Evolutionary conservation across 2,329 filamentous ascomycete genomes (phyloP).

Genomic region (Pseudogymnoascus sp.): DNA sequence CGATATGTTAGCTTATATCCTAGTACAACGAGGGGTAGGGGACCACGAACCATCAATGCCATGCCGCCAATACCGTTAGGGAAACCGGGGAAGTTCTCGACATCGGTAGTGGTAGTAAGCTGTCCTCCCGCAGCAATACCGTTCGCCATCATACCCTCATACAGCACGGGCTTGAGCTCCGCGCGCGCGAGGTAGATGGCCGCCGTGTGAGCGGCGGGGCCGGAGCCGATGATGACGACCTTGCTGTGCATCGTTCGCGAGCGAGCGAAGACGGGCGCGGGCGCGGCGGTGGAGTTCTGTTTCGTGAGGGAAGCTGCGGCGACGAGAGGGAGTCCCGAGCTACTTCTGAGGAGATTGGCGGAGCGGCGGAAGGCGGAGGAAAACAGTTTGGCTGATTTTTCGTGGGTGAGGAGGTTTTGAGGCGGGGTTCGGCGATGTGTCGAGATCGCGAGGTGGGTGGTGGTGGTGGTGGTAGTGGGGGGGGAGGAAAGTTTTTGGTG

Average conservation of each 20-base stretch:
- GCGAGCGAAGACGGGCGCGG: conserved; percentile 24
- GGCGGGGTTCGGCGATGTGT: conserved; percentile 8
- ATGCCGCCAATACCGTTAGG: conserved; percentile 79
- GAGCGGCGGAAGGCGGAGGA: conserved; percentile 68
- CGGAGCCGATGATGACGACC: conserved; percentile 89
- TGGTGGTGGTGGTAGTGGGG: not conserved
- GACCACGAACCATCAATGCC: conserved; percentile 61
- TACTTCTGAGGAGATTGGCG: conserved; percentile 36
- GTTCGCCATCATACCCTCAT: conserved; percentile 96
- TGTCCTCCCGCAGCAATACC: conserved; percentile 94
- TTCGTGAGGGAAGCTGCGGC: conserved; percentile 22
- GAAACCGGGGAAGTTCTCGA: conserved; percentile 98
- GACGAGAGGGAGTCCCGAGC: conserved; percentile 15
- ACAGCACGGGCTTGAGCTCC: conserved; percentile 87
- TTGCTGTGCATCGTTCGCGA: conserved; percentile 78
- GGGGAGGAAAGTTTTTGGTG: not conserved
- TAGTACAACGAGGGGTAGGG: not conserved
- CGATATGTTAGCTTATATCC: not conserved
- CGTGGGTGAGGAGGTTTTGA: not conserved
- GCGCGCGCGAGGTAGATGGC: conserved; percentile 94
- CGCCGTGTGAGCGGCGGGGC: conserved; percentile 94
- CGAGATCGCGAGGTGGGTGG: not conserved
- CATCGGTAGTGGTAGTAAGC: conserved; percentile 94
- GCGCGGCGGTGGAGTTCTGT: conserved; percentile 36
- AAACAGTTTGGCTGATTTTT: conserved; percentile 73